Evolutionary conservation across 2,329 filamentous ascomycete genomes (phyloP).

Genomic region (Xylaria sp.): DNA sequence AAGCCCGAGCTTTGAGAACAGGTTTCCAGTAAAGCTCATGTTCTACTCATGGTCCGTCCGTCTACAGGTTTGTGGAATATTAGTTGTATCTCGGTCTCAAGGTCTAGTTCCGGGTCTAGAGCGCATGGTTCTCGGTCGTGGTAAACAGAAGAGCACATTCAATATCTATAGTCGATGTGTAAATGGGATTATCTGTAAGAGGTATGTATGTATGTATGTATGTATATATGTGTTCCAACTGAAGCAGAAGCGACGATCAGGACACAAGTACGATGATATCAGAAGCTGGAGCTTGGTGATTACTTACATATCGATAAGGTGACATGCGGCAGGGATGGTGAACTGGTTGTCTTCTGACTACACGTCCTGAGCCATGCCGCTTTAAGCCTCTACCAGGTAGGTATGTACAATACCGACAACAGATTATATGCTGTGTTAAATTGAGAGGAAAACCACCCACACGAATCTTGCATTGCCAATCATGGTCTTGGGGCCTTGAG

Average conservation of each 20-base stretch:
- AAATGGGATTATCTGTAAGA: background rate
- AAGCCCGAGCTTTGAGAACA: slow-evolving; percentile 46
- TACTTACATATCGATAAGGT: too few relatives aligned
- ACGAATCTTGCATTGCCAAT: too few relatives aligned
- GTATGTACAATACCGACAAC: too few relatives aligned
- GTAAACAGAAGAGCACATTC: background rate
- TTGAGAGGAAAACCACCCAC: too few relatives aligned
- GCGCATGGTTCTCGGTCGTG: background rate
- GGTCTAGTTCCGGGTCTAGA: background rate
- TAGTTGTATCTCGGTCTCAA: slow-evolving; percentile 6
- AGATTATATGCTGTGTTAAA: too few relatives aligned
- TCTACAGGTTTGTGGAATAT: background rate
- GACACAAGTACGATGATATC: slow-evolving; percentile 33
- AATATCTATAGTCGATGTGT: background rate
- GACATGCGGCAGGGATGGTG: too few relatives aligned
- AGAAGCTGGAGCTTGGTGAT: background rate
- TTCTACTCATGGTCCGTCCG: slow-evolving; percentile 8
- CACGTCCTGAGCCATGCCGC: too few relatives aligned
- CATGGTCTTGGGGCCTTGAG: too few relatives aligned
- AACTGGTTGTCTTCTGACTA: too few relatives aligned
- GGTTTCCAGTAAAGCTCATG: slow-evolving; percentile 45
- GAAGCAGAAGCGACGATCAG: background rate
- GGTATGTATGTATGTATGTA: too few relatives aligned
- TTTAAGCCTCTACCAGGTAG: too few relatives aligned
- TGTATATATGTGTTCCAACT: too few relatives aligned